A percentile compares a stretch with the other conserved stretches of the same genome.
Conservation (phyloP, 2,329 filamentous ascomycete genomes). For the Calonectria honghensis region DNA sequence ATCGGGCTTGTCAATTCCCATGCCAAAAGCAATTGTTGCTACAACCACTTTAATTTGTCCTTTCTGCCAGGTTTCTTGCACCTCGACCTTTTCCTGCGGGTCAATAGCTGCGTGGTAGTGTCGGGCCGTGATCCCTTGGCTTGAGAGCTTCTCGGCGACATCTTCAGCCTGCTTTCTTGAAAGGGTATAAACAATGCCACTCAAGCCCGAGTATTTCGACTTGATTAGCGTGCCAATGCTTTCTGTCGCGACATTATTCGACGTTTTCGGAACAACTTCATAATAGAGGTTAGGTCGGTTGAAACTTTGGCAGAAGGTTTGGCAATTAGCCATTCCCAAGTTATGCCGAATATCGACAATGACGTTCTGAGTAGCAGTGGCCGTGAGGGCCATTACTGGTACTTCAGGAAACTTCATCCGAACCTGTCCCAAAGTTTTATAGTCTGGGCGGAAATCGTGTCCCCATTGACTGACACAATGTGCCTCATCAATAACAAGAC, state of each 20-base stretch:
- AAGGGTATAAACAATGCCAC: slow-evolving; percentile 94
- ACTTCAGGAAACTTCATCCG: slow-evolving; percentile 84
- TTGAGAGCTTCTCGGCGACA: slow-evolving; percentile 81
- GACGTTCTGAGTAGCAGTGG: slow-evolving; percentile 95
- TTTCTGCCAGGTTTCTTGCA: slow-evolving; percentile 89
- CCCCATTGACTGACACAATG: slow-evolving; percentile 99
- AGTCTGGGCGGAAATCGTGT: slow-evolving; percentile 97
- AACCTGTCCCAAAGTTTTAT: slow-evolving; percentile 88
- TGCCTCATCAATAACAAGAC: slow-evolving; percentile 98
- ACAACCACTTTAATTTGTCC: slow-evolving; percentile 91
- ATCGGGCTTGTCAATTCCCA: slow-evolving; percentile 99
- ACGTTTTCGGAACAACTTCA: slow-evolving; percentile 84
- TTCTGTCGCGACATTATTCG: slow-evolving; percentile 66
- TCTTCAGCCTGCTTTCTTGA: slow-evolving; percentile 89
- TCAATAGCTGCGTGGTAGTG: slow-evolving; percentile 92
- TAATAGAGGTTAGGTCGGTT: slow-evolving; percentile 97
- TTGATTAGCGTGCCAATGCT: slow-evolving; percentile 81
- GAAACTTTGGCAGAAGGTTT: slow-evolving; percentile 93
- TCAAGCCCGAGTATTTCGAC: slow-evolving; percentile 80
- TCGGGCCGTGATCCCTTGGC: slow-evolving; percentile 81
- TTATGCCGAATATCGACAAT: slow-evolving; percentile 94
- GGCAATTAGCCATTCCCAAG: slow-evolving; percentile 86
- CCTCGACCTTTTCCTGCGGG: slow-evolving; percentile 77
- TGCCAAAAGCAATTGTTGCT: slow-evolving; percentile 98
- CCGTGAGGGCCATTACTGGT: slow-evolving; percentile 95